A percentile compares a stretch with the other conserved stretches of the same genome.
phyloP scores from a whole-genome alignment of 1,284 basidiomycete species.

The Leccinum fallax region DNA sequence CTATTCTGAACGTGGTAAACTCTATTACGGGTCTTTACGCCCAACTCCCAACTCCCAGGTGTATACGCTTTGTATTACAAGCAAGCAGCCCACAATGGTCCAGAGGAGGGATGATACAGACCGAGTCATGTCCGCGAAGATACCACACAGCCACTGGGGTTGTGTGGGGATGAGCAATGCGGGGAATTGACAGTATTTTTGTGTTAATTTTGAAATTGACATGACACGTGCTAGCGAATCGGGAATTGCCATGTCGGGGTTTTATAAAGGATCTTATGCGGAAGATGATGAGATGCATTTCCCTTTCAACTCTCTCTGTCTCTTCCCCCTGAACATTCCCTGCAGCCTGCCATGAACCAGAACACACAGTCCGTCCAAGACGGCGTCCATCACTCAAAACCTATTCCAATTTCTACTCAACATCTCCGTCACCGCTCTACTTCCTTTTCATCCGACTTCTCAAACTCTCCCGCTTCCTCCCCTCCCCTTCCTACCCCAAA shows the following conservation, averaged over 20 bases:
- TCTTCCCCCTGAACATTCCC: background rate
- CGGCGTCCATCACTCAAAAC: constrained; percentile 53
- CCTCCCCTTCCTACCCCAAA: constrained; percentile 45
- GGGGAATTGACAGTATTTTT: constrained; percentile 10
- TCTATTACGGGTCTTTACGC: constrained; percentile 18
- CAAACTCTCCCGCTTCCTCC: constrained; percentile 51
- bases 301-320: background rate
- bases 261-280: constrained; percentile 26
- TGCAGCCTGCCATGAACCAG: constrained; percentile 13
- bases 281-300: background rate
- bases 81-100: background rate
- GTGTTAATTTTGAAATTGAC: constrained; percentile 15
- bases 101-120: background rate
- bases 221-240: constrained; percentile 30
- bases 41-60: background rate
- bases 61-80: background rate
- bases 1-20: constrained; percentile 10
- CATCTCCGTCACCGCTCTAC: constrained; percentile 51
- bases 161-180: constrained; percentile 1
- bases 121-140: background rate
- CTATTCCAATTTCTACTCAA: constrained; percentile 60
- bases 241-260: constrained; percentile 33
- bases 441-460: constrained; percentile 59
- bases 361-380: constrained; percentile 22
- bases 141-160: constrained; percentile 11